Percentiles rank a stretch among this genome's conserved stretches.
These are phyloP conservation scores for Papiliotrema nemorosa DNA, from an alignment of 1,284 basidiomycete genomes.

Conservation along the genomic window DNA sequence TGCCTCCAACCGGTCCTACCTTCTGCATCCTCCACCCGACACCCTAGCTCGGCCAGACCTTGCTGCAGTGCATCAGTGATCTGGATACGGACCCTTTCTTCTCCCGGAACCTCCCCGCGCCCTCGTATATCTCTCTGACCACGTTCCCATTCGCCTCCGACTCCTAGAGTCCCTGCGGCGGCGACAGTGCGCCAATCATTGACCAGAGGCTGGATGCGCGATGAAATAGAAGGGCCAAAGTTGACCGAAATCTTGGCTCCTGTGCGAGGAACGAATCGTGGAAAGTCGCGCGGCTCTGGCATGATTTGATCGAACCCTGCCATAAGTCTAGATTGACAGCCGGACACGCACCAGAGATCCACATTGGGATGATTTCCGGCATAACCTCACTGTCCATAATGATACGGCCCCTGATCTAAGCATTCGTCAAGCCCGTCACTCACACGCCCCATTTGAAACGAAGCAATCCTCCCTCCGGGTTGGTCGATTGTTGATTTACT, in stretches of 20 bases:
- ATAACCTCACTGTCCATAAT: conserved; percentile 69
- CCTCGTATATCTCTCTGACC: conserved; percentile 4
- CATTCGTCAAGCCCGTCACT: conserved; percentile 47
- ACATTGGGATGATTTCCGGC: conserved; percentile 89
- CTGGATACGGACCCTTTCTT: conserved; percentile 28
- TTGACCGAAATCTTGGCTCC: conserved; percentile 44
- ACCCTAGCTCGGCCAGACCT: conserved; percentile 34
- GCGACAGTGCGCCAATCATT: conserved; percentile 32
- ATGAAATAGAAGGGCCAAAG: conserved; percentile 39
- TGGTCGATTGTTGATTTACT: conserved; percentile 69
- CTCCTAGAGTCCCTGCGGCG: conserved; percentile 20
- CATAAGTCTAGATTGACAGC: neutral
- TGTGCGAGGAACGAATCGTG: conserved; percentile 37
- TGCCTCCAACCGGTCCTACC: conserved; percentile 44
- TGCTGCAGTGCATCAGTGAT: conserved; percentile 36
- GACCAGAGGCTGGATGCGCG: conserved; percentile 39
- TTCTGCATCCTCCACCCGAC: conserved; percentile 41
- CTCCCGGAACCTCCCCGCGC: conserved; percentile 25
- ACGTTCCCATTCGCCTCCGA: conserved; percentile 26
- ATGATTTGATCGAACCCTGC: conserved; percentile 82
- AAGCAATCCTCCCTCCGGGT: conserved; percentile 58
- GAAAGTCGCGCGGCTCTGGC: conserved; percentile 66
- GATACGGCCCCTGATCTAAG: conserved; percentile 64
- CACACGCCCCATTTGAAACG: conserved; percentile 97
- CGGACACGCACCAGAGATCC: conserved; percentile 65